phyloP scores from a whole-genome alignment of 139 green algal genomes.

The Volvox reticuliferus region DNA sequence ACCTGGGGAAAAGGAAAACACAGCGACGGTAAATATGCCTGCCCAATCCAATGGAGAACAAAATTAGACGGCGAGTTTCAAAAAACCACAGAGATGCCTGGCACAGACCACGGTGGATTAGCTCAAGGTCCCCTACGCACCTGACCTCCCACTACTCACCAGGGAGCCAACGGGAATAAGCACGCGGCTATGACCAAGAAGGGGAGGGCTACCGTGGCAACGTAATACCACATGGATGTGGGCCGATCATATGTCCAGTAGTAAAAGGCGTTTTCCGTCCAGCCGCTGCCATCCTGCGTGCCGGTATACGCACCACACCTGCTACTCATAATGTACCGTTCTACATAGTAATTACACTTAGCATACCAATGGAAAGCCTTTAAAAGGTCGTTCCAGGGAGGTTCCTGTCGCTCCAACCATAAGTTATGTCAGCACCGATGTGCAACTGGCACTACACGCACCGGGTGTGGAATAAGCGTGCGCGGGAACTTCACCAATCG shows the following conservation, averaged over 20 bases:
- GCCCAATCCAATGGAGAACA: too few relatives aligned
- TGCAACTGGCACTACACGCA: neutral
- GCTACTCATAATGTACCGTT: too few relatives aligned
- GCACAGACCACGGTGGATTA: too few relatives aligned
- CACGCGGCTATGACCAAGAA: slow-evolving; percentile 64
- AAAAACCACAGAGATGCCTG: too few relatives aligned
- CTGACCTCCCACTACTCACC: slow-evolving; percentile 8
- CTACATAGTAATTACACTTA: too few relatives aligned
- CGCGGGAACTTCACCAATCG: slow-evolving; percentile 62
- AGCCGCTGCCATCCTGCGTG: slow-evolving; percentile 61
- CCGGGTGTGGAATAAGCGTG: slow-evolving; percentile 51
- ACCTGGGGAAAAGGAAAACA: slow-evolving; percentile 16
- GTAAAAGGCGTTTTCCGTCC: slow-evolving; percentile 80
- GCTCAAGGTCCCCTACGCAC: neutral
- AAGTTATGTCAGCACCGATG: too few relatives aligned
- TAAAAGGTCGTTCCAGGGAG: too few relatives aligned
- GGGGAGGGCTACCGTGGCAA: slow-evolving; percentile 50
- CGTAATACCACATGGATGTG: slow-evolving; percentile 68
- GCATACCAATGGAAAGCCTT: too few relatives aligned
- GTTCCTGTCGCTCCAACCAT: too few relatives aligned
- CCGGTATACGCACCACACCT: too few relatives aligned
- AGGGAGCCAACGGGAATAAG: slow-evolving; percentile 75
- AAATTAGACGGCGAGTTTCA: too few relatives aligned
- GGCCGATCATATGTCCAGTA: slow-evolving; percentile 82
- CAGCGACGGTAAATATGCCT: neutral